These are phyloP conservation scores for Sphaerosporella brunnea DNA, from an alignment of 495 filamentous ascomycete species.

Conservation along the genomic window DNA sequence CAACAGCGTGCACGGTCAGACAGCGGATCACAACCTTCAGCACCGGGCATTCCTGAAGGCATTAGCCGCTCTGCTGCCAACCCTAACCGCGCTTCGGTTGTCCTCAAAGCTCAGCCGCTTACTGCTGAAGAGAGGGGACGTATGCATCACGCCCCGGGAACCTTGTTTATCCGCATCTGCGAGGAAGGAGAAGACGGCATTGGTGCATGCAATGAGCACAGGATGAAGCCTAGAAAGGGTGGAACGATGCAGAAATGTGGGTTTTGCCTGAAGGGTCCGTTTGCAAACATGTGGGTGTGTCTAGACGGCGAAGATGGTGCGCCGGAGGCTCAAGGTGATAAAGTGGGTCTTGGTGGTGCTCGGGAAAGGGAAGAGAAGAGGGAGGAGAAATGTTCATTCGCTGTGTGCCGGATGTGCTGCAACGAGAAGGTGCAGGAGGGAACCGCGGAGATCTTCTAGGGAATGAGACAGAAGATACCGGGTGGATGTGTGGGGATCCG, in stretches of 20 bases:
- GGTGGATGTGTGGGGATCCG: no score
- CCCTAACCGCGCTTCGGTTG: conserved; percentile 10
- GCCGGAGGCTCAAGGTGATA: background rate
- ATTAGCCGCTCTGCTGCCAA: background rate
- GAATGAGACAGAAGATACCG: no score
- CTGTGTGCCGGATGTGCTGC: conserved; percentile 24
- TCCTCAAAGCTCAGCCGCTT: conserved; percentile 12
- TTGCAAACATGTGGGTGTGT: conserved; percentile 26
- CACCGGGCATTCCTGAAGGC: background rate
- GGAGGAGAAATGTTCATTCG: conserved; percentile 14
- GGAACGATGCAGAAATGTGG: conserved; percentile 18
- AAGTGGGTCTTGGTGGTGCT: background rate
- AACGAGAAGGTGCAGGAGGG: conserved; percentile 25
- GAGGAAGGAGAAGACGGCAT: conserved; percentile 11
- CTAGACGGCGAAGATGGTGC: conserved; percentile 10
- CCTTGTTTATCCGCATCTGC: conserved; percentile 21
- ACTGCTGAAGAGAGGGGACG: conserved; percentile 17
- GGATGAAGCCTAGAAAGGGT: conserved; percentile 22
- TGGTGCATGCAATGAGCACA: conserved; percentile 13
- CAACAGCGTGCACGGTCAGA: background rate
- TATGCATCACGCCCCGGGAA: conserved; percentile 19
- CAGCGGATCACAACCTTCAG: background rate
- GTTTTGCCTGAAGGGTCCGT: conserved; percentile 23
- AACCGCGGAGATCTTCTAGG: conserved; percentile 21
- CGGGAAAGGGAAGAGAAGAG: background rate